phyloP scores from a whole-genome alignment of 352 stramenopile genomes.

The Plasmopara viticola region DNA sequence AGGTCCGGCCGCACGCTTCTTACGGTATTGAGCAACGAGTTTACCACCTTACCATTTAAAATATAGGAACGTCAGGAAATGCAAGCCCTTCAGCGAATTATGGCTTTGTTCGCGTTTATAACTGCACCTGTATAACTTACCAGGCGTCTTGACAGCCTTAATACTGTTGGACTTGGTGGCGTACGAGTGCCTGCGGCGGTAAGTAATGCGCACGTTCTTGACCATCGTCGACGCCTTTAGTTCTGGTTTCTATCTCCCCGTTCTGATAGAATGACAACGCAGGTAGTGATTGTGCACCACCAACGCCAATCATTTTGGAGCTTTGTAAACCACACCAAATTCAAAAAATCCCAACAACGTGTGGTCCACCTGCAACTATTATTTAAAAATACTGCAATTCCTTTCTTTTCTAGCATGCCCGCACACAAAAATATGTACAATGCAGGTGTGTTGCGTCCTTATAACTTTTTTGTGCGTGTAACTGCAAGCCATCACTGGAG shows the following conservation, averaged over 20 bases:
- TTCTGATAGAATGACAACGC: conserved; percentile 52
- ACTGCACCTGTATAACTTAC: conserved; percentile 38
- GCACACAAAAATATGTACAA: no score
- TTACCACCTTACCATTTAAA: conserved; percentile 61
- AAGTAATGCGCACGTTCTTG: conserved; percentile 94
- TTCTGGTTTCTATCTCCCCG: conserved; percentile 60
- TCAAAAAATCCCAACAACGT: no score
- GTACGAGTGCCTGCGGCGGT: conserved; percentile 95
- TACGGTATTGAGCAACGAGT: conserved; percentile 91
- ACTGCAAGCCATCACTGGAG: no score
- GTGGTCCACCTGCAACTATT: no score
- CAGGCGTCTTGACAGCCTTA: conserved; percentile 94
- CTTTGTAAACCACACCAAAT: conserved; percentile 16
- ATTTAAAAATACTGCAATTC: no score
- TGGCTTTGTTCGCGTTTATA: conserved; percentile 1
- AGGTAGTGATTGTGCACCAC: conserved; percentile 9
- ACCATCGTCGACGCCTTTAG: conserved; percentile 67
- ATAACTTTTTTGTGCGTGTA: no score
- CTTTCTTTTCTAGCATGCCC: no score
- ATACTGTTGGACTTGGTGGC: conserved; percentile 93
- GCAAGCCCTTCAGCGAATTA: background rate
- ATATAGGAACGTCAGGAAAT: background rate
- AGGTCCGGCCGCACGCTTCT: conserved; percentile 91
- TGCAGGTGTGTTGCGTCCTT: no score
- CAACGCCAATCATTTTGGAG: conserved; percentile 47